Evolutionary conservation across 345 rosid species (phyloP).

Genomic region (Populus deltoides): DNA sequence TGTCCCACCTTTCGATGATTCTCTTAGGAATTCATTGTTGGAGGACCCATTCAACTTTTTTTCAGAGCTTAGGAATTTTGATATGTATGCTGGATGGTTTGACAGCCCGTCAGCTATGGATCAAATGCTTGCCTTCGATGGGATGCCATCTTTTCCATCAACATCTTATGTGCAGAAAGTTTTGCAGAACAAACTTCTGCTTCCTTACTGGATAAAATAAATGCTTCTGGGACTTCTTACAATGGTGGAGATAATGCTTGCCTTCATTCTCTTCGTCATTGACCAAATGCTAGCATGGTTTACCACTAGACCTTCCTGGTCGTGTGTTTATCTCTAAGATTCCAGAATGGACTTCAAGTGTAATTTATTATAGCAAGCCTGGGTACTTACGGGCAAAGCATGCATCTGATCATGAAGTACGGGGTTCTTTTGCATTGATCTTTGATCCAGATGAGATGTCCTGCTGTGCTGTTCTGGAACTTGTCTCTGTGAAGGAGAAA

Average conservation of each 20-base stretch:
- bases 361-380: constrained; percentile 50
- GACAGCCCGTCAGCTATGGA: constrained; percentile 48
- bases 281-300: constrained; percentile 63
- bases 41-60: constrained; percentile 53
- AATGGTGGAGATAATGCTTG: constrained; percentile 45
- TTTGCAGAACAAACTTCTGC: constrained; percentile 30
- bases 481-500: constrained; percentile 77
- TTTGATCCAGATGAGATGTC: constrained; percentile 46
- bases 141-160: constrained; percentile 37
- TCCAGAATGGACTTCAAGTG: constrained; percentile 91
- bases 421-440: constrained; percentile 71
- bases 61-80: constrained; percentile 58
- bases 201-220: constrained; percentile 24
- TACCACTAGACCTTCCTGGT: constrained; percentile 78
- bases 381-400: constrained; percentile 65
- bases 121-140: constrained; percentile 44
- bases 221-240: constrained; percentile 35
- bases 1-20: constrained; percentile 14
- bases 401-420: constrained; percentile 60
- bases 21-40: constrained; percentile 28
- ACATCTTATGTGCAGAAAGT: constrained; percentile 34
- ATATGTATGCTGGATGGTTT: constrained; percentile 61
- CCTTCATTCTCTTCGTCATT: no score
- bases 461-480: constrained; percentile 82
- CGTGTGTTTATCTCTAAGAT: constrained; percentile 78